Evolutionary conservation across 106 monocot genomes (phyloP).

Genomic region (Iris macrosiphon): DNA sequence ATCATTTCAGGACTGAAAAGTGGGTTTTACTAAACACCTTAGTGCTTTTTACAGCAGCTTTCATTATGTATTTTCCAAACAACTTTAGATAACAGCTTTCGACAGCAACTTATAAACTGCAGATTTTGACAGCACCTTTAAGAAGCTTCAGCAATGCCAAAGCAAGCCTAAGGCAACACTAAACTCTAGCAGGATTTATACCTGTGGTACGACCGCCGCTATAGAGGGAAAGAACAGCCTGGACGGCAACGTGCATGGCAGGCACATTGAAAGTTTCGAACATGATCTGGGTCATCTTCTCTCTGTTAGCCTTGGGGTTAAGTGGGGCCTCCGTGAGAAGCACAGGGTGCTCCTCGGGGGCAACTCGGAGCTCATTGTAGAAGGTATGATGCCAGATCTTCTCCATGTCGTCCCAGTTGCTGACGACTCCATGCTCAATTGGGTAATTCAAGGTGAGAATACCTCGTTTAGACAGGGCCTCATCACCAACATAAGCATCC

Average conservation of each 20-base stretch:
- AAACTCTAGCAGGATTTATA: background rate
- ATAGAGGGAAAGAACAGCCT: constrained; percentile 15
- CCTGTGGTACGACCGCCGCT: constrained; percentile 12
- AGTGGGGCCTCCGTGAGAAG: constrained; percentile 14
- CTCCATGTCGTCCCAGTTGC: constrained; percentile 23
- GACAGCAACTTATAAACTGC: background rate
- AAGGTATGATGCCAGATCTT: constrained; percentile 22
- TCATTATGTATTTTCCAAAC: no score
- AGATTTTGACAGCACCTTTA: background rate
- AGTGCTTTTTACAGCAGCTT: background rate
- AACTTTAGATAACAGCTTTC: background rate
- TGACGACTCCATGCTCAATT: constrained; percentile 16
- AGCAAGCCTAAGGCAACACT: background rate
- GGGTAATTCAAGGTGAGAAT: constrained; percentile 19
- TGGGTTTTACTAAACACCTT: background rate
- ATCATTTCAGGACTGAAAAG: no score
- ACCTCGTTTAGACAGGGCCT: constrained; percentile 18
- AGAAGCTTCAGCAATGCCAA: background rate
- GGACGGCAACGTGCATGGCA: constrained; percentile 17
- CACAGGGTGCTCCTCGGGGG: constrained; percentile 12
- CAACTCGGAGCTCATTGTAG: constrained; percentile 17
- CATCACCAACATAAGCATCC: constrained; percentile 20
- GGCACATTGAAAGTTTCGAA: constrained; percentile 15
- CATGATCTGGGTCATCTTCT: constrained; percentile 21
- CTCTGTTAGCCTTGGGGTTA: constrained; percentile 17